phyloP scores from a whole-genome alignment of 2,329 filamentous ascomycete species.

The Dactylellina parvicollis region DNA sequence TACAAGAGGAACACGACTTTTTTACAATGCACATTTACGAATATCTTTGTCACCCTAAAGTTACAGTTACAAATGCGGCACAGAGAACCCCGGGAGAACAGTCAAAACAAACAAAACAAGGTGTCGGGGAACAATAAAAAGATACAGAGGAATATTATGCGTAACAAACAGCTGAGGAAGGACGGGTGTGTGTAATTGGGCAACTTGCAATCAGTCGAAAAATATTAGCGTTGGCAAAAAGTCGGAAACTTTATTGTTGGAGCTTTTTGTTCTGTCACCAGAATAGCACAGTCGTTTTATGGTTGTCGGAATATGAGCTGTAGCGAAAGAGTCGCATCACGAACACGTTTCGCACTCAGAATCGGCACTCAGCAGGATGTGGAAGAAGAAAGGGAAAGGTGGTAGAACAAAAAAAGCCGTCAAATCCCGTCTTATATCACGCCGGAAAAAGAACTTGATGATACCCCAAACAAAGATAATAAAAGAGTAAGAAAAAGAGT shows the following conservation, averaged over 20 bases:
- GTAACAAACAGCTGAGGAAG: too few species aligned
- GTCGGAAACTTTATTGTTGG: too few species aligned
- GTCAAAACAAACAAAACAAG: neutral
- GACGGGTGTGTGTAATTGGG: too few species aligned
- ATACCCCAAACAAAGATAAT: slow-evolving; percentile 11
- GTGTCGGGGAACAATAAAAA: neutral
- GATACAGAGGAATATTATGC: neutral
- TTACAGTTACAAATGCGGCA: slow-evolving; percentile 32
- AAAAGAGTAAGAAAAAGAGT: slow-evolving; percentile 6
- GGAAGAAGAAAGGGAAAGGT: neutral
- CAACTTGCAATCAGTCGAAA: too few species aligned
- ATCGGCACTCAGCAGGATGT: slow-evolving; percentile 17
- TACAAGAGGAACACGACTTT: neutral
- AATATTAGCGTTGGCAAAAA: too few species aligned
- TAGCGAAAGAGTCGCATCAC: neutral
- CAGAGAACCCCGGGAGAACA: slow-evolving; percentile 1
- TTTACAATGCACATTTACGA: slow-evolving; percentile 33
- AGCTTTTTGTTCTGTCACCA: too few species aligned
- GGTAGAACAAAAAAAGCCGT: slow-evolving; percentile 27
- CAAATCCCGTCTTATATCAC: slow-evolving; percentile 53
- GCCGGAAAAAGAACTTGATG: slow-evolving; percentile 15
- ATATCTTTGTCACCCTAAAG: slow-evolving; percentile 25
- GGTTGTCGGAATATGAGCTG: too few species aligned
- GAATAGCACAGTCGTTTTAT: too few species aligned
- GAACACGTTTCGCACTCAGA: slow-evolving; percentile 1